Percentiles rank a stretch among this genome's conserved stretches.
Conservation (phyloP, 345 rosid genomes). For the Syzygium aromaticum region DNA sequence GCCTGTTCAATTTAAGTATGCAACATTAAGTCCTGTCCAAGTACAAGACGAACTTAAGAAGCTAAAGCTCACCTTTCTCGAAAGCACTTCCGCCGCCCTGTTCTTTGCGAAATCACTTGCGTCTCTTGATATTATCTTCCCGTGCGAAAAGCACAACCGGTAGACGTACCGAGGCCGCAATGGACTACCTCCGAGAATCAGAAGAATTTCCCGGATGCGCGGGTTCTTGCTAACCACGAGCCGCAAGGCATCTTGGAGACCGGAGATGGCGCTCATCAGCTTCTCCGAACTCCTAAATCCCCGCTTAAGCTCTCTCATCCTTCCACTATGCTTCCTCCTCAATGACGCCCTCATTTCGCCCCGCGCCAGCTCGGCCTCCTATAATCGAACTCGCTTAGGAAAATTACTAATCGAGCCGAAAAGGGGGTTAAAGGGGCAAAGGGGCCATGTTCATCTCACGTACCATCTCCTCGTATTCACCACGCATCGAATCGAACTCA, state of each 20-base stretch:
- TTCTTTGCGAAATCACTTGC: constrained; percentile 39
- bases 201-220: constrained; percentile 34
- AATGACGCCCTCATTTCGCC: constrained; percentile 32
- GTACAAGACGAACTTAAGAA: constrained; percentile 6
- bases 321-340: constrained; percentile 39
- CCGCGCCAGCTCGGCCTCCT: constrained; percentile 41
- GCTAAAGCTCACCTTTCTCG: constrained; percentile 45
- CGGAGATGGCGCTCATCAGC: constrained; percentile 44
- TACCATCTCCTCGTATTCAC: constrained; percentile 62
- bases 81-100: constrained; percentile 63
- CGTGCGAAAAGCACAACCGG: constrained; percentile 38
- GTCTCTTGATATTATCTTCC: constrained; percentile 13
- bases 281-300: constrained; percentile 60
- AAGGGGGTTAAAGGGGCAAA: background rate
- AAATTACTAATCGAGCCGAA: constrained; percentile 1
- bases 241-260: constrained; percentile 42
- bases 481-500: constrained; percentile 43
- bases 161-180: constrained; percentile 66
- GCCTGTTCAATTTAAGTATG: constrained; percentile 25
- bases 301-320: constrained; percentile 62
- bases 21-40: background rate
- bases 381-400: constrained; percentile 21
- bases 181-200: constrained; percentile 70
- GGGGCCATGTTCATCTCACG: constrained; percentile 10
- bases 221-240: constrained; percentile 37